Evolutionary conservation across 2,329 filamentous ascomycete genomes (phyloP).

Genomic region (Sarocladium kiliense): DNA sequence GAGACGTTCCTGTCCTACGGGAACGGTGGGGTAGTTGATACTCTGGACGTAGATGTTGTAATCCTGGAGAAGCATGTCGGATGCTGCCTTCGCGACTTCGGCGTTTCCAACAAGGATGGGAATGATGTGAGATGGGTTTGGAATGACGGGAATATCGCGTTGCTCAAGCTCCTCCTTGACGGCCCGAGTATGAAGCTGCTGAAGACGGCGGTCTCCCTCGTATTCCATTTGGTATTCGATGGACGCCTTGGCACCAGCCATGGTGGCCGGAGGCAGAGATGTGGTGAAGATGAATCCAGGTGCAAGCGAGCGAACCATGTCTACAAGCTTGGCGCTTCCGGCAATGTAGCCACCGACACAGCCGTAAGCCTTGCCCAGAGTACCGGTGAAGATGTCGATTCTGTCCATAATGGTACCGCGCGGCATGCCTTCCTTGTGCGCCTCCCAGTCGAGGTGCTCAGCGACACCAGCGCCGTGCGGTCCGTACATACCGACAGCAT

Average conservation of each 20-base stretch:
- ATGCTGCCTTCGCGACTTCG: conserved; percentile 85
- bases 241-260: conserved; percentile 86
- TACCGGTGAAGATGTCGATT: conserved; percentile 95
- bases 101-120: conserved; percentile 92
- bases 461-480: conserved; percentile 92
- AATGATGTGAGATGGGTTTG: conserved; percentile 95
- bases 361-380: conserved; percentile 94
- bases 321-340: conserved; percentile 78
- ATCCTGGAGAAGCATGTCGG: conserved; percentile 83
- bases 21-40: conserved; percentile 98
- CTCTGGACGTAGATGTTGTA: conserved; percentile 96
- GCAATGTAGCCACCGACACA: conserved; percentile 98
- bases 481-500: conserved; percentile 98
- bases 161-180: conserved; percentile 80
- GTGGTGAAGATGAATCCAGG: conserved; percentile 99
- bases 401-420: conserved; percentile 89
- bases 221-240: conserved; percentile 92
- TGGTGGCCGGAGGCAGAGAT: conserved; percentile 88
- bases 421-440: conserved; percentile 69
- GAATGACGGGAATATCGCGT: conserved; percentile 90
- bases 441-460: conserved; percentile 92
- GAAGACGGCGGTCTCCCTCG: conserved; percentile 80
- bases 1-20: conserved; percentile 93
- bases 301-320: conserved; percentile 88
- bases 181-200: conserved; percentile 92